phyloP scores from a whole-genome alignment of 2,329 filamentous ascomycete species.

The Huntiella moniliformis region DNA sequence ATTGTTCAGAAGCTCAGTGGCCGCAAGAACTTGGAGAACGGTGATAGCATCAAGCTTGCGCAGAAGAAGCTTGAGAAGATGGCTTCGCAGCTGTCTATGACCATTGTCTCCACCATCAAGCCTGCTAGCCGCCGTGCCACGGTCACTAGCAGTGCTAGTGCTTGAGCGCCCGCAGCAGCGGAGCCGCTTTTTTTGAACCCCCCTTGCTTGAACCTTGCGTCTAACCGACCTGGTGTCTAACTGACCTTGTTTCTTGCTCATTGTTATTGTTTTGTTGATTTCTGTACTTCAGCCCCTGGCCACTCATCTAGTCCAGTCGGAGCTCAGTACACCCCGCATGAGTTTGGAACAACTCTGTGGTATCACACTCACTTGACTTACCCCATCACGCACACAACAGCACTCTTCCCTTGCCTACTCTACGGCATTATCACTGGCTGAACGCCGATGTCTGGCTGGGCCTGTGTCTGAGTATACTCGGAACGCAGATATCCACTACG shows the following conservation, averaged over 20 bases:
- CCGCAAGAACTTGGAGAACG: conserved; percentile 32
- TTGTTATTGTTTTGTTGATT: no score
- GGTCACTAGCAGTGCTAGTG: background rate
- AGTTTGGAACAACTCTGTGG: no score
- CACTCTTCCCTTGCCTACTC: no score
- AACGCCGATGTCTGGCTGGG: no score
- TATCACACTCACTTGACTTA: no score
- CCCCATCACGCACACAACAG: no score
- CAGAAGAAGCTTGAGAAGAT: conserved; percentile 32
- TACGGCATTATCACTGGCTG: no score
- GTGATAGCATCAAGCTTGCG: conserved; percentile 33
- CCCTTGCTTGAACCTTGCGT: background rate
- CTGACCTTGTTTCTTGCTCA: background rate
- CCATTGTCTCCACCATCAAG: conserved; percentile 15
- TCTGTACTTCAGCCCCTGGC: no score
- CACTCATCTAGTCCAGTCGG: no score
- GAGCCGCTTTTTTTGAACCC: conserved; percentile 5
- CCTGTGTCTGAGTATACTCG: no score
- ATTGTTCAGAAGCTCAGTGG: conserved; percentile 32
- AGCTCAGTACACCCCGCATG: no score
- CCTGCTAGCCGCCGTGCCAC: conserved; percentile 12
- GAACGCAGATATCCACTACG: no score
- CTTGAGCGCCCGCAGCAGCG: background rate
- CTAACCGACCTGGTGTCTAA: background rate
- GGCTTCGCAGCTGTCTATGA: conserved; percentile 25